A percentile compares a stretch with the other conserved stretches of the same genome.
These are phyloP conservation scores for Cryphonectria nitschkei DNA, from an alignment of 2,329 filamentous ascomycete species.

Conservation along the genomic window DNA sequence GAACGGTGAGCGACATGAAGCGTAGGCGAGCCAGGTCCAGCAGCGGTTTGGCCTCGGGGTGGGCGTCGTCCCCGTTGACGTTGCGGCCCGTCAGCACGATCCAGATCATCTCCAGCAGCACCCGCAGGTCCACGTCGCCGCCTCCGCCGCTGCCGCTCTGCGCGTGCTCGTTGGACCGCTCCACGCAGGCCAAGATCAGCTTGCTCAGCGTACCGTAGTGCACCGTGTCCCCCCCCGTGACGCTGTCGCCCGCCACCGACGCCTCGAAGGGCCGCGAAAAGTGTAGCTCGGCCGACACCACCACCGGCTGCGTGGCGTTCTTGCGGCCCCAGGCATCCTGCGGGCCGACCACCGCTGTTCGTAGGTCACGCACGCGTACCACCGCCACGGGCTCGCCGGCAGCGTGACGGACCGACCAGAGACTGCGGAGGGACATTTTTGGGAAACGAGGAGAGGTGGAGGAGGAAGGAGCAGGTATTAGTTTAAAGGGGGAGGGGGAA, in stretches of 20 bases:
- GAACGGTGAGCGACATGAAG: conserved; percentile 56
- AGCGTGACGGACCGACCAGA: conserved; percentile 43
- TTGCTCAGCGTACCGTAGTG: conserved; percentile 77
- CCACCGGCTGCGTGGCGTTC: conserved; percentile 62
- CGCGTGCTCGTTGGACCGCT: conserved; percentile 24
- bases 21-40: conserved; percentile 44
- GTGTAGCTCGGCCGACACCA: conserved; percentile 62
- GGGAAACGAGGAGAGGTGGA: conserved; percentile 6
- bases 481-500: not conserved
- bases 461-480: not conserved
- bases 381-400: conserved; percentile 53
- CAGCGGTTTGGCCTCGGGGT: conserved; percentile 39
- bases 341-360: conserved; percentile 58
- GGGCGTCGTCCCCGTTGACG: conserved; percentile 38
- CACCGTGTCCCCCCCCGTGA: conserved; percentile 68
- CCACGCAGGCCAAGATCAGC: conserved; percentile 56
- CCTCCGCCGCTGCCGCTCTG: conserved; percentile 32
- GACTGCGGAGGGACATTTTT: conserved; percentile 36
- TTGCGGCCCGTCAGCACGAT: conserved; percentile 41
- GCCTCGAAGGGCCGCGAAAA: conserved; percentile 60
- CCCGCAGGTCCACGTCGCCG: conserved; percentile 32
- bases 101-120: conserved; percentile 45
- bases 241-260: conserved; percentile 61
- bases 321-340: conserved; percentile 70
- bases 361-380: conserved; percentile 66